Evolutionary conservation across 2,329 filamentous ascomycete species (phyloP).

Genomic region (Xylaria sp.): DNA sequence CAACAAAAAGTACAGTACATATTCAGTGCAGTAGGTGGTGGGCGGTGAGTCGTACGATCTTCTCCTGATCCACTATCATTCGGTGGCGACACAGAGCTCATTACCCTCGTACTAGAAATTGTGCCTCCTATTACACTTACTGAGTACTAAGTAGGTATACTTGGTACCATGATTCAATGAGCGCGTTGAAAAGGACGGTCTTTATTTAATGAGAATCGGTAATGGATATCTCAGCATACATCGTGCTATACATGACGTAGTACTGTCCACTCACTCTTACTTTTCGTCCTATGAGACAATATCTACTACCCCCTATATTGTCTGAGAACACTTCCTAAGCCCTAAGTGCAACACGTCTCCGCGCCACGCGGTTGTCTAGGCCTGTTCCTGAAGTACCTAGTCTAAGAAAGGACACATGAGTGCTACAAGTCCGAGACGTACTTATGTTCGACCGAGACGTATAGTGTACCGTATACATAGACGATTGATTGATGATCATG

Average conservation of each 20-base stretch:
- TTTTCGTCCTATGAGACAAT: neutral
- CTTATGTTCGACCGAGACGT: neutral
- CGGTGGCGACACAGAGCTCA: slow-evolving; percentile 8
- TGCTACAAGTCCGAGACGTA: slow-evolving; percentile 18
- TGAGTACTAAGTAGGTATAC: neutral
- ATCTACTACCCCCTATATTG: neutral
- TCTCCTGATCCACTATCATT: slow-evolving; percentile 11
- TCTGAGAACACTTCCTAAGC: neutral
- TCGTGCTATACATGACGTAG: too few species aligned
- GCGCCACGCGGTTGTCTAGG: slow-evolving; percentile 28
- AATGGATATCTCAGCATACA: too few species aligned
- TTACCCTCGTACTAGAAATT: neutral
- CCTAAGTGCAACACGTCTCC: slow-evolving; percentile 4
- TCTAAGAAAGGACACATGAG: neutral
- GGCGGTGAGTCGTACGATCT: slow-evolving; percentile 24
- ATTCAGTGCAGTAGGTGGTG: neutral
- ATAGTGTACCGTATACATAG: neutral
- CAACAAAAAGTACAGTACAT: neutral
- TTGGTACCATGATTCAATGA: too few species aligned
- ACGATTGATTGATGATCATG: neutral
- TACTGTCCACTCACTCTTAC: neutral
- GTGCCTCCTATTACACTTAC: neutral
- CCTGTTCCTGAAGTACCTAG: neutral
- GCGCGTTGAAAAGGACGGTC: too few species aligned
- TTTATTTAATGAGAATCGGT: too few species aligned